Evolutionary conservation across 2,329 filamentous ascomycete species (phyloP).

Genomic region (Phaeosphaeriaceae sp.): DNA sequence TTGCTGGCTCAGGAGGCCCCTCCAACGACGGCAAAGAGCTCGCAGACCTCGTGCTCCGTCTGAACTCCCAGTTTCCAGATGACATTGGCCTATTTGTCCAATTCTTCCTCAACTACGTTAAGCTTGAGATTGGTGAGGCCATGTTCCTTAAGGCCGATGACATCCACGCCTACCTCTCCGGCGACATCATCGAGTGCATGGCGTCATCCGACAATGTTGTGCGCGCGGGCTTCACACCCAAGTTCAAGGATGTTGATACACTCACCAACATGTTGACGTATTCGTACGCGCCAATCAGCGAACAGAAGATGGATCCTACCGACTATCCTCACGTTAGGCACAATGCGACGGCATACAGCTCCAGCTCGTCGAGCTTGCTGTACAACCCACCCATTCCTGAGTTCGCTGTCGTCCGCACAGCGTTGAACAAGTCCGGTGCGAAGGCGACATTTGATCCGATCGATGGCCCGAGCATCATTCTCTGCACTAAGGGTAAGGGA

Average conservation of each 20-base stretch:
- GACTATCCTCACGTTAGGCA: slow-evolving; percentile 87
- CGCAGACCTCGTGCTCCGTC: slow-evolving; percentile 75
- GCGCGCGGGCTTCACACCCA: slow-evolving; percentile 94
- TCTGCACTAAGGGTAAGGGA: slow-evolving; percentile 84
- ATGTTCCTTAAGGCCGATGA: slow-evolving; percentile 97
- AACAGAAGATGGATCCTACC: slow-evolving; percentile 88
- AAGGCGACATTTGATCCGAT: slow-evolving; percentile 90
- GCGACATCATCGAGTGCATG: slow-evolving; percentile 99
- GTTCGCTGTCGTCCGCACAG: slow-evolving; percentile 85
- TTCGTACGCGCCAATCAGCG: slow-evolving; percentile 88
- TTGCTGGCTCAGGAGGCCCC: slow-evolving; percentile 75
- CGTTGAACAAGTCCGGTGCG: slow-evolving; percentile 71
- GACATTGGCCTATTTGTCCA: slow-evolving; percentile 95
- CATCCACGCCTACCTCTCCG: slow-evolving; percentile 92
- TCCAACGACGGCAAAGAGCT: slow-evolving; percentile 74
- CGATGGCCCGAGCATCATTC: slow-evolving; percentile 87
- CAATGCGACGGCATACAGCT: slow-evolving; percentile 82
- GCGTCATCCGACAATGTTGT: slow-evolving; percentile 98
- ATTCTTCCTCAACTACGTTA: slow-evolving; percentile 97
- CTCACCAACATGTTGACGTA: slow-evolving; percentile 93
- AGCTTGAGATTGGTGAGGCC: slow-evolving; percentile 85
- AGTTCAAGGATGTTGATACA: slow-evolving; percentile 95
- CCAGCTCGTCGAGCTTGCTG: slow-evolving; percentile 72
- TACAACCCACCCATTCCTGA: slow-evolving; percentile 98
- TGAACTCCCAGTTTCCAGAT: slow-evolving; percentile 80